Evolutionary conservation across 257 asterid species (phyloP).

Genomic region (Solanum raphanifolium): DNA sequence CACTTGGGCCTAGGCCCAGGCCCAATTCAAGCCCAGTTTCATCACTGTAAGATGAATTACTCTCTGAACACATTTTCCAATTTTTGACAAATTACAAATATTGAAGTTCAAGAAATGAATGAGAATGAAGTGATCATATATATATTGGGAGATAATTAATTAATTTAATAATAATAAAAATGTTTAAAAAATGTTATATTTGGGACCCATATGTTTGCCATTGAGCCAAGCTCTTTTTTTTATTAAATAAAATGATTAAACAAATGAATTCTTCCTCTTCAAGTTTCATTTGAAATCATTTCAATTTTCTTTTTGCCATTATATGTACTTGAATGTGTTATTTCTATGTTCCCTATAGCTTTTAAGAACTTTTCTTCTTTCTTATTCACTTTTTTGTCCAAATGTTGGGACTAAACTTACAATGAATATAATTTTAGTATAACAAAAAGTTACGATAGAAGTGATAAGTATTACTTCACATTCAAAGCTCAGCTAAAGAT

Average conservation of each 20-base stretch:
- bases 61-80: conserved; percentile 18
- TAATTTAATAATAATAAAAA: neutral
- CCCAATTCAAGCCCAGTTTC: conserved; percentile 60
- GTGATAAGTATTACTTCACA: neutral
- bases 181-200: neutral
- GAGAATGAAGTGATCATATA: neutral
- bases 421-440: neutral
- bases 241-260: neutral
- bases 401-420: neutral
- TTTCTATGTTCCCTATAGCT: neutral
- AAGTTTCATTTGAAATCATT: conserved; percentile 8
- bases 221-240: conserved; percentile 31
- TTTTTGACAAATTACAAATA: neutral
- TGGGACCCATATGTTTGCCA: conserved; percentile 64
- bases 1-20: conserved; percentile 33
- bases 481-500: neutral
- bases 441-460: neutral
- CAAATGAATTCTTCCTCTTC: conserved; percentile 14
- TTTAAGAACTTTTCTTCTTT: neutral
- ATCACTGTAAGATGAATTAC: conserved; percentile 7
- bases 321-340: neutral
- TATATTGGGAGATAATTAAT: neutral
- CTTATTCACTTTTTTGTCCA: neutral
- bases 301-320: neutral
- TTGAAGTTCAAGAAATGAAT: neutral